Percentiles rank a stretch among this genome's conserved stretches.
phyloP scores from a whole-genome alignment of 352 stramenopile genomes.

The Blastocystis sp. region DNA sequence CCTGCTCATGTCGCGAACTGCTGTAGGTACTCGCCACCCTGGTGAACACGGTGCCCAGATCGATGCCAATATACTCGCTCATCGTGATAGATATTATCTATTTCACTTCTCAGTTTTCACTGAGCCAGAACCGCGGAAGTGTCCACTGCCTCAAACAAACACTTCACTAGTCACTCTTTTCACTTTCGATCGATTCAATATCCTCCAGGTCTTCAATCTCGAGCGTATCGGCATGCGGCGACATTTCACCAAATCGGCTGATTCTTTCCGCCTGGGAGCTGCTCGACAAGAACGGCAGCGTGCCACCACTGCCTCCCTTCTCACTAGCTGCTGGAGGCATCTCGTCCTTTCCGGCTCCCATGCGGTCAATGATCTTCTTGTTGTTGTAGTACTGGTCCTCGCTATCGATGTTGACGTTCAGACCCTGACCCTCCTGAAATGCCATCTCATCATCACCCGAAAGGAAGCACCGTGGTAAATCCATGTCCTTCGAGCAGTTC shows the following conservation, averaged over 20 bases:
- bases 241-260: not conserved
- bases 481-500: not conserved
- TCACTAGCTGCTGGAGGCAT: too few species aligned
- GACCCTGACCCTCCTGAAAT: not conserved
- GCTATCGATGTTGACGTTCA: not conserved
- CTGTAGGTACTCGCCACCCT: not conserved
- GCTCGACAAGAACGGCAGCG: conserved; percentile 26
- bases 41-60: conserved; percentile 21
- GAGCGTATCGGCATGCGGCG: conserved; percentile 55
- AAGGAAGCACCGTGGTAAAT: conserved; percentile 1
- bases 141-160: not conserved
- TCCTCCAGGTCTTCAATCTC: conserved; percentile 59
- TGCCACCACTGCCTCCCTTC: not conserved
- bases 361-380: conserved; percentile 60
- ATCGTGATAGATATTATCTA: not conserved
- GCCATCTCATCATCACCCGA: conserved; percentile 35
- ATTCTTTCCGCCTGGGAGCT: not conserved
- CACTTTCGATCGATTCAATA: conserved; percentile 39
- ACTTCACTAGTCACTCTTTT: conserved; percentile 35
- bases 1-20: not conserved
- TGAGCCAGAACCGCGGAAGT: not conserved
- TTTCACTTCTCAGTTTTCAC: too few species aligned
- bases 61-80: not conserved
- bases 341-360: conserved; percentile 52
- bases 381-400: conserved; percentile 64